These are phyloP conservation scores for Sporothrix phasma DNA, from an alignment of 2,329 filamentous ascomycete species.

Conservation along the genomic window DNA sequence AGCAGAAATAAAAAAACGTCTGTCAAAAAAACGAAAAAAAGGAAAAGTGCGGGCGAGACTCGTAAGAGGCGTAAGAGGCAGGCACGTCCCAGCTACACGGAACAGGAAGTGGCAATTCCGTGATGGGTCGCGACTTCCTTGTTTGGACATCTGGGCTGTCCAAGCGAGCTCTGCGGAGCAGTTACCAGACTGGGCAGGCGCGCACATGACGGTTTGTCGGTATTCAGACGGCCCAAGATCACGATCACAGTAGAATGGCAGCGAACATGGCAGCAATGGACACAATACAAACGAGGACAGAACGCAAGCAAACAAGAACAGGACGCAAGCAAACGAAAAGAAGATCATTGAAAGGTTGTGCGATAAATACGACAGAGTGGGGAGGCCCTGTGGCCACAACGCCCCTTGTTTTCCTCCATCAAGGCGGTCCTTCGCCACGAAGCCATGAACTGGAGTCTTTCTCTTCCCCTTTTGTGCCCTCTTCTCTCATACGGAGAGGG, in stretches of 20 bases:
- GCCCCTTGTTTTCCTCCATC: not conserved
- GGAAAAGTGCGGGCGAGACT: not conserved
- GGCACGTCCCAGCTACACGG: not conserved
- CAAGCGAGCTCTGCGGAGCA: too few relatives aligned
- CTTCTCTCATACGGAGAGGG: not conserved
- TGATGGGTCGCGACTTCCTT: not conserved
- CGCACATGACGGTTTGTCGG: not conserved
- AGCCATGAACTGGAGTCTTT: too few relatives aligned
- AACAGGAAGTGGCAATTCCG: not conserved
- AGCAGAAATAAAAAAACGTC: not conserved
- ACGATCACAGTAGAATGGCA: too few relatives aligned
- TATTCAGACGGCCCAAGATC: not conserved
- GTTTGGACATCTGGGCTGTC: not conserved
- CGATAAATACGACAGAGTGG: not conserved
- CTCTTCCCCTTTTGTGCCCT: not conserved
- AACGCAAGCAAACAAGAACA: not conserved
- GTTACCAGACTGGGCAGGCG: not conserved
- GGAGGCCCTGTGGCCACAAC: not conserved
- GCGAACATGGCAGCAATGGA: not conserved
- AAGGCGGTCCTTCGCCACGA: not conserved
- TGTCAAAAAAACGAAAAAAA: not conserved
- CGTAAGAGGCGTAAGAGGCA: not conserved
- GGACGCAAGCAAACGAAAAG: not conserved
- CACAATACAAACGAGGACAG: not conserved
- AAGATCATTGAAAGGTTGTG: slow-evolving; percentile 6